Evolutionary conservation across 306 rosid species (phyloP).

Genomic region (Castanospermum australe): DNA sequence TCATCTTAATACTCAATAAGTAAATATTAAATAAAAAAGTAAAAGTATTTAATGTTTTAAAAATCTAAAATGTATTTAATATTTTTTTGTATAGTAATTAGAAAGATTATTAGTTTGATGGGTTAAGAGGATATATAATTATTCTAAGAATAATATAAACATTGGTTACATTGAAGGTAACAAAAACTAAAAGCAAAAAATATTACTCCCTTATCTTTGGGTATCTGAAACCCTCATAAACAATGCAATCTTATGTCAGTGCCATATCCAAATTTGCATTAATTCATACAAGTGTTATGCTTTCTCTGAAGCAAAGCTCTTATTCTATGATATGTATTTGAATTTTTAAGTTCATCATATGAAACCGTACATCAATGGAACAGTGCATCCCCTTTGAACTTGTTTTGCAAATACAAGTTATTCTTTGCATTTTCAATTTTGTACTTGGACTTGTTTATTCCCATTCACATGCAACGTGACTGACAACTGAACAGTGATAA

Average conservation of each 20-base stretch:
- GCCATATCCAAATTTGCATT: constrained; percentile 15
- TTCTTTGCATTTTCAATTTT: constrained; percentile 13
- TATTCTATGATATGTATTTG: constrained; percentile 7
- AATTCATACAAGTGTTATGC: neutral
- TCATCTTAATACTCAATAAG: too few relatives aligned
- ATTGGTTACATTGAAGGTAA: constrained; percentile 27
- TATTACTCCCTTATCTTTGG: constrained; percentile 17
- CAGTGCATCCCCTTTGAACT: constrained; percentile 62
- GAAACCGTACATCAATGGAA: constrained; percentile 36
- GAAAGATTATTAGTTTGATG: too few relatives aligned
- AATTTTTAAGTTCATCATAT: neutral
- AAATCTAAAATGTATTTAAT: too few relatives aligned
- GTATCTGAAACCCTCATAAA: constrained; percentile 26
- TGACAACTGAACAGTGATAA: constrained; percentile 34
- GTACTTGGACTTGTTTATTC: constrained; percentile 35
- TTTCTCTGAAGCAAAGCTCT: constrained; percentile 1
- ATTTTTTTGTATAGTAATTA: too few relatives aligned
- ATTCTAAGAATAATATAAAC: constrained; percentile 14
- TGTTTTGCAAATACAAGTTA: neutral
- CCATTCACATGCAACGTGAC: constrained; percentile 53
- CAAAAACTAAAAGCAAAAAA: constrained; percentile 27
- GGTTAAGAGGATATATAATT: too few relatives aligned
- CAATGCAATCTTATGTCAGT: constrained; percentile 21
- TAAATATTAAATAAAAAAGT: too few relatives aligned
- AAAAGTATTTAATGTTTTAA: too few relatives aligned